These are phyloP conservation scores for Hirschfeldia incana DNA, from an alignment of 345 rosid genomes.

Conservation along the genomic window DNA sequence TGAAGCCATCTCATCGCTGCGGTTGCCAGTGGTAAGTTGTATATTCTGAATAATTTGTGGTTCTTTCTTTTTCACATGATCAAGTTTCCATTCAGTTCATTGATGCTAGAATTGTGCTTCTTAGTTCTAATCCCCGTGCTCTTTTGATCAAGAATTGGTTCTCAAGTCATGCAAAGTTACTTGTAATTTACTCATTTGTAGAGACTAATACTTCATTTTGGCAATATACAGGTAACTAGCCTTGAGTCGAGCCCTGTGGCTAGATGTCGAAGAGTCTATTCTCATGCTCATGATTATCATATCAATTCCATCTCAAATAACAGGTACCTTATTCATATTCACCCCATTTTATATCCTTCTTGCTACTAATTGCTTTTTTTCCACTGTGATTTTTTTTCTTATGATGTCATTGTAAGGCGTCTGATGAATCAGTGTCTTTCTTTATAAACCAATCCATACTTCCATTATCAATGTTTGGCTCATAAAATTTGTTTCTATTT, in stretches of 20 bases:
- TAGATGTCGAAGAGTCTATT: constrained; percentile 92
- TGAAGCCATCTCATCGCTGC: constrained; percentile 60
- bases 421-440: neutral
- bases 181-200: constrained; percentile 1
- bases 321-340: constrained; percentile 49
- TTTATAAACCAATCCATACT: neutral
- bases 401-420: neutral
- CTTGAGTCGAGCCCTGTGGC: constrained; percentile 85
- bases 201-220: constrained; percentile 15
- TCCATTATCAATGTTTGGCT: constrained; percentile 8
- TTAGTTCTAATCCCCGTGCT: neutral
- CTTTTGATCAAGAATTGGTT: neutral
- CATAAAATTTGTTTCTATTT: neutral
- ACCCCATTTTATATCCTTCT: neutral
- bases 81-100: constrained; percentile 1
- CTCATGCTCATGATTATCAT: constrained; percentile 99
- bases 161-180: neutral
- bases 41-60: constrained; percentile 23
- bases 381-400: neutral
- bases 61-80: neutral
- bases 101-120: neutral
- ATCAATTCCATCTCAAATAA: constrained; percentile 96
- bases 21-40: constrained; percentile 80
- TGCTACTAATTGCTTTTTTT: neutral
- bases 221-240: constrained; percentile 65